Conservation (phyloP, 2,329 filamentous ascomycete species). For the Fusarium gaditjirri region DNA sequence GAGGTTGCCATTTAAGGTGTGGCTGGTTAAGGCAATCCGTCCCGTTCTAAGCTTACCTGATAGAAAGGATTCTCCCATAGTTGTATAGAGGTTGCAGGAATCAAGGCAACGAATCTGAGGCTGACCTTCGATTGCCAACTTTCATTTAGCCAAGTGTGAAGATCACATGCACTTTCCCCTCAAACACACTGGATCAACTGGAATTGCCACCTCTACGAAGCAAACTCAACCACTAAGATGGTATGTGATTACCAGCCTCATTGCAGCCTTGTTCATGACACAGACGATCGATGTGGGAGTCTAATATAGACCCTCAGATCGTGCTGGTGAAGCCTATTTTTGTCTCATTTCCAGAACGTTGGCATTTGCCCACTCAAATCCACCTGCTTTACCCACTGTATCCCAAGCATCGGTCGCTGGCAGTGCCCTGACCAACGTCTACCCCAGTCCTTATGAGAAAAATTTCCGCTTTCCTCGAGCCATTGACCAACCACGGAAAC, state of each 20-base stretch:
- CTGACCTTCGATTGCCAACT: not conserved
- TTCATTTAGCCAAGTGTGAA: not conserved
- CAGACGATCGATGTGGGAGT: not conserved
- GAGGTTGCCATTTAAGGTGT: not conserved
- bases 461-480: conserved; percentile 38
- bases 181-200: not conserved
- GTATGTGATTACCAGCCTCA: conserved; percentile 3
- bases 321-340: not conserved
- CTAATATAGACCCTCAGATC: not conserved
- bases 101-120: not conserved
- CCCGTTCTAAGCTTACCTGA: not conserved
- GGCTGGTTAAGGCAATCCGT: not conserved
- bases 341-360: not conserved
- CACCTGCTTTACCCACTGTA: conserved; percentile 24
- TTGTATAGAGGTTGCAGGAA: not conserved
- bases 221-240: not conserved
- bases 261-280: not conserved
- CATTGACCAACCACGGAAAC: conserved; percentile 10
- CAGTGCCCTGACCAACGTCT: conserved; percentile 25
- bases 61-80: not conserved
- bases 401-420: conserved; percentile 27
- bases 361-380: conserved; percentile 6
- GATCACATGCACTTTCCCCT: not conserved
- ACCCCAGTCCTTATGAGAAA: conserved; percentile 28
- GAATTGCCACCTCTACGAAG: not conserved